Evolutionary conservation across 306 rosid genomes (phyloP).

Genomic region (Malus orientalis): DNA sequence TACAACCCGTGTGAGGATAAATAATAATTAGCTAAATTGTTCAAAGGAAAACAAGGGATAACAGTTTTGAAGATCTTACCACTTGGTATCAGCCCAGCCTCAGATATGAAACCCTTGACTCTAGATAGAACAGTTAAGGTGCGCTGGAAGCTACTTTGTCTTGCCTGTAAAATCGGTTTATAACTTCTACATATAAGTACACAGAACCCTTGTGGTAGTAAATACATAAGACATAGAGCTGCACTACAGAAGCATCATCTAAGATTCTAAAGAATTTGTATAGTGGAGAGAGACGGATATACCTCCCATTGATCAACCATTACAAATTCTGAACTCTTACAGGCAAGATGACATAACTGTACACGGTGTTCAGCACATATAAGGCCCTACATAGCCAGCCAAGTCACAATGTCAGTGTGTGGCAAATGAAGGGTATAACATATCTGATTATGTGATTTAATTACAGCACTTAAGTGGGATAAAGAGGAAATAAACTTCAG

Average conservation of each 20-base stretch:
- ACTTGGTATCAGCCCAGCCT: constrained; percentile 42
- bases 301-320: constrained; percentile 99
- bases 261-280: not conserved
- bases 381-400: constrained; percentile 41
- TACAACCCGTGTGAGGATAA: not conserved
- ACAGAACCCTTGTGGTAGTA: not conserved
- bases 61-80: constrained; percentile 33
- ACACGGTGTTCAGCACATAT: constrained; percentile 69
- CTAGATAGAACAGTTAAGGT: constrained; percentile 58
- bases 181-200: constrained; percentile 5
- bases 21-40: not conserved
- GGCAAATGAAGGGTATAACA: not conserved
- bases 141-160: constrained; percentile 62
- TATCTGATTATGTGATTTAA: not conserved
- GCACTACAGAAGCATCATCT: not conserved
- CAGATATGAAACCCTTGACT: constrained; percentile 43
- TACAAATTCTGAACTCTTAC: constrained; percentile 65
- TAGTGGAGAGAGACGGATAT: constrained; percentile 2
- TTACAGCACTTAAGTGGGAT: not conserved
- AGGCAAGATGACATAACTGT: constrained; percentile 56
- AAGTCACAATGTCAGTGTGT: constrained; percentile 15
- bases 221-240: not conserved
- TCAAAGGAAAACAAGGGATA: not conserved
- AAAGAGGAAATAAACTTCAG: not conserved
- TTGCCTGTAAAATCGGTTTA: constrained; percentile 46